Evolutionary conservation across 2,329 filamentous ascomycete species (phyloP).

Genomic region (Aureobasidium sp.): DNA sequence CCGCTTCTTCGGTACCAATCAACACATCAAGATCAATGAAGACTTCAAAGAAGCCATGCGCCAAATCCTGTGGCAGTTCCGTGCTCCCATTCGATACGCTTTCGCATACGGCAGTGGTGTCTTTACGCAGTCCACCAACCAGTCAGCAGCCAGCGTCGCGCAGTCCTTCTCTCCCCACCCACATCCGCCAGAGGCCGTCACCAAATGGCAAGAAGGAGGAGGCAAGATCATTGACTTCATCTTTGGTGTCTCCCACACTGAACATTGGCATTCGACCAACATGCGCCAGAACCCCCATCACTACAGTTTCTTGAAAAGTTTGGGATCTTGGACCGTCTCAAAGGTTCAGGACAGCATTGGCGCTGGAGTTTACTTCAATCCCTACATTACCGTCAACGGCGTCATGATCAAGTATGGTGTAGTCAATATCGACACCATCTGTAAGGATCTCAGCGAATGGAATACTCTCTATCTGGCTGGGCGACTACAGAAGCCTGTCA

Average conservation of each 20-base stretch:
- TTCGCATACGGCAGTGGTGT: slow-evolving; percentile 97
- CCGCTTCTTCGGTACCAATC: slow-evolving; percentile 82
- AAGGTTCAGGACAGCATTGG: slow-evolving; percentile 80
- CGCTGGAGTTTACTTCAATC: slow-evolving; percentile 95
- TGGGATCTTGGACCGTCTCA: slow-evolving; percentile 80
- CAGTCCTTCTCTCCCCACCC: slow-evolving; percentile 62
- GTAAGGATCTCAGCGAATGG: slow-evolving; percentile 80
- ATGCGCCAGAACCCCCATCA: slow-evolving; percentile 81
- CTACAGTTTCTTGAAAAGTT: slow-evolving; percentile 74
- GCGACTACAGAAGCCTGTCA: slow-evolving; percentile 92
- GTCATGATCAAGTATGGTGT: slow-evolving; percentile 97
- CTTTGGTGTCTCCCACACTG: slow-evolving; percentile 85
- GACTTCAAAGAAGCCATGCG: slow-evolving; percentile 89
- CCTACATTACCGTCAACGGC: slow-evolving; percentile 88
- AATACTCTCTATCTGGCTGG: slow-evolving; percentile 94
- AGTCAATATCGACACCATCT: slow-evolving; percentile 85
- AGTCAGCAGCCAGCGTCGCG: slow-evolving; percentile 30
- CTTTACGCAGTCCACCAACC: slow-evolving; percentile 64
- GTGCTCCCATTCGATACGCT: slow-evolving; percentile 87
- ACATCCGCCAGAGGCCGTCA: slow-evolving; percentile 69
- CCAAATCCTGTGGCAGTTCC: slow-evolving; percentile 82
- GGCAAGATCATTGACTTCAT: slow-evolving; percentile 99
- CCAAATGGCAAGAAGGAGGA: slow-evolving; percentile 75
- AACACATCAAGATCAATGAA: slow-evolving; percentile 91
- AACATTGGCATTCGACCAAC: slow-evolving; percentile 96